Evolutionary conservation across 768 basidiomycete species (phyloP).

Genomic region (Porphyrellus cyaneotinctus): DNA sequence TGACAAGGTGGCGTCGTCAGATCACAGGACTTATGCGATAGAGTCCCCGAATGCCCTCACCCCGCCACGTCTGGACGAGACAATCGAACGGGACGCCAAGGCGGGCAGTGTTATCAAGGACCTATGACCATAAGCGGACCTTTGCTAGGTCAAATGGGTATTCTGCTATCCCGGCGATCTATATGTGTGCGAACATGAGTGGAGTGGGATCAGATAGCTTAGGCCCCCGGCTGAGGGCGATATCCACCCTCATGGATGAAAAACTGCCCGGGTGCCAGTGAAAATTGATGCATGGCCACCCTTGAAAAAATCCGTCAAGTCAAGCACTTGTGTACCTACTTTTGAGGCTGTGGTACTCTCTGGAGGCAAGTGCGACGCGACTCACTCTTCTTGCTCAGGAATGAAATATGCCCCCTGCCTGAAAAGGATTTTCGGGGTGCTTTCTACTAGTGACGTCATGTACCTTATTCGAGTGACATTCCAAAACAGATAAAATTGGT

Average conservation of each 20-base stretch:
- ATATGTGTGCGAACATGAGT: constrained; percentile 3
- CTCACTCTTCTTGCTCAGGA: too few relatives aligned
- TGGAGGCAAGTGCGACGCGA: too few relatives aligned
- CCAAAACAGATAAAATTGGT: constrained; percentile 16
- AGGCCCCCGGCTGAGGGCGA: constrained; percentile 50
- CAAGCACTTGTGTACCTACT: too few relatives aligned
- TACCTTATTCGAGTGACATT: constrained; percentile 8
- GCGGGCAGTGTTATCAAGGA: constrained; percentile 58
- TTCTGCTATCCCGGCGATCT: constrained; percentile 83
- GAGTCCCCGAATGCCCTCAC: constrained; percentile 54
- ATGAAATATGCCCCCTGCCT: not conserved
- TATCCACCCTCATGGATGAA: constrained; percentile 34
- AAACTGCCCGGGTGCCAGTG: not conserved
- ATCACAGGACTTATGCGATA: constrained; percentile 43
- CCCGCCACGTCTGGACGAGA: constrained; percentile 51
- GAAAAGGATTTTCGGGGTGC: constrained; percentile 9
- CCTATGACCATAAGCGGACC: constrained; percentile 86
- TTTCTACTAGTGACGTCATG: constrained; percentile 24
- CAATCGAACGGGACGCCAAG: constrained; percentile 62
- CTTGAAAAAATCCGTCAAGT: not conserved
- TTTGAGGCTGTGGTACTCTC: too few relatives aligned
- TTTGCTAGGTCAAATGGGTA: constrained; percentile 93
- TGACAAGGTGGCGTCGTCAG: not conserved
- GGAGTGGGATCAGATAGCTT: constrained; percentile 14
- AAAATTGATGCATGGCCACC: not conserved